A percentile compares a stretch with the other conserved stretches of the same genome.
Conservation (phyloP, 352 stramenopile species). For the Phytophthora nicotianae region DNA sequence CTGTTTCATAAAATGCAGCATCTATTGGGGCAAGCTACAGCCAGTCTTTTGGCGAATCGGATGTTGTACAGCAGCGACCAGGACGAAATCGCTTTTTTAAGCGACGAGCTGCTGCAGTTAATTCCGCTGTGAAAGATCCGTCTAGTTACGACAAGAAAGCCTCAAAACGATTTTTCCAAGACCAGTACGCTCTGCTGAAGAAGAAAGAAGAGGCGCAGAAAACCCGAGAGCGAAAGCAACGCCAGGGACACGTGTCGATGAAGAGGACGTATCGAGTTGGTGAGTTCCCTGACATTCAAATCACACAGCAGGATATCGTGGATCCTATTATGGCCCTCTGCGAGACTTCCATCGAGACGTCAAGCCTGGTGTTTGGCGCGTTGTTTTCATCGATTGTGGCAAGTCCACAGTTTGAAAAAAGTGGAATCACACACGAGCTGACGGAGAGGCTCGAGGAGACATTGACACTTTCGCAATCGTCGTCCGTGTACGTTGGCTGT, state of each 20-base stretch:
- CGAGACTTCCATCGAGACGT: slow-evolving; percentile 49
- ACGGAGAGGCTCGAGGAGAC: slow-evolving; percentile 24
- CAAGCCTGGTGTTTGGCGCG: slow-evolving; percentile 46
- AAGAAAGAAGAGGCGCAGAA: slow-evolving; percentile 59
- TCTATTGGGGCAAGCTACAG: slow-evolving; percentile 12
- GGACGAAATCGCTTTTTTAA: slow-evolving; percentile 42
- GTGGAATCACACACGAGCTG: slow-evolving; percentile 14
- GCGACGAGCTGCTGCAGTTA: slow-evolving; percentile 12
- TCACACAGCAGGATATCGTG: slow-evolving; percentile 69
- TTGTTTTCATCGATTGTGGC: slow-evolving; percentile 54
- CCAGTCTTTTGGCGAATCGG: slow-evolving; percentile 11
- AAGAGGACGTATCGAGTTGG: slow-evolving; percentile 71
- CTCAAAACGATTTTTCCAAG: slow-evolving; percentile 65
- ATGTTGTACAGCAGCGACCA: slow-evolving; percentile 9
- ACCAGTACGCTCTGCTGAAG: slow-evolving; percentile 58
- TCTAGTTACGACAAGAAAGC: slow-evolving; percentile 37
- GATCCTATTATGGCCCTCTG: slow-evolving; percentile 70
- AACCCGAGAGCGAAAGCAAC: slow-evolving; percentile 52
- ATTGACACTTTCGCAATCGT: slow-evolving; percentile 33
- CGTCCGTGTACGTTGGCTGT: slow-evolving; percentile 39
- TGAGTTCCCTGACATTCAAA: slow-evolving; percentile 84
- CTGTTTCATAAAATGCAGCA: slow-evolving; percentile 12
- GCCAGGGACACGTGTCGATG: slow-evolving; percentile 63
- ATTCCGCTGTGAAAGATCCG: slow-evolving; percentile 5
- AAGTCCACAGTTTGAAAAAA: slow-evolving; percentile 41